Base-by-base conservation (phyloP, 202 grass and related monocot species). In the Panicum virgatum region DNA sequence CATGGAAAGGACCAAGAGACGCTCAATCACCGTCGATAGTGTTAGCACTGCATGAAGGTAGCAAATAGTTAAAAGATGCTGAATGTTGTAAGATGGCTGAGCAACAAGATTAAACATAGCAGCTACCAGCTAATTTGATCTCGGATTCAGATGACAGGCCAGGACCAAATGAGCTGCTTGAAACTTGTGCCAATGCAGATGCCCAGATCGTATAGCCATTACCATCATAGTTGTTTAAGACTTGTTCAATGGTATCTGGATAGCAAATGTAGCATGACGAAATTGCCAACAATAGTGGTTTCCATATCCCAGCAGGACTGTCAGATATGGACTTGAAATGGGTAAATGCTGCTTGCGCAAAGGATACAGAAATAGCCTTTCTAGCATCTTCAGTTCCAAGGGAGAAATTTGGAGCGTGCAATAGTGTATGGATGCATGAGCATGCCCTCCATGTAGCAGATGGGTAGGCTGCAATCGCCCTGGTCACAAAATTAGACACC, bases 371-470 rank as follows among this genome's bases (percentile, higher is more conserved):
- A 47, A 97, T 79, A 70, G 6, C 66, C 64, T 64, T 76, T 83
- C 90, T 94, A 59, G 59, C 70, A 81, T 59, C 64, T 88, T 87
- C 69, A 43, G 48, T 77, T 72, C 84, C 86, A 77, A 71, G 27
- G 67, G 77, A 84, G 61, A 92, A 84, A 32, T 85, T 75, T 74
- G 91, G 80, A 78, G 89, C 77, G 18, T 97, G 85, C 58, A 97
- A 66, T 56, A 97, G 77, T 9, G 82, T 75, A 87, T 97, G 94
- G 38, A 97, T 85, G 64, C 91, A 94, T 73, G 85, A 91, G 84
- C 91, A 92, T 37, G 94, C 94, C 57, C 91, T 89, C 91, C 91
- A 88, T 34, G 87, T 88, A 26, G 94, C 94, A 67, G 91, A 94
- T 58, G 94, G 85, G 69, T 97, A 94, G 79, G 80, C 87, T 75